A percentile compares a stretch with the other conserved stretches of the same genome.
These are phyloP conservation scores for Kernera saxatilis DNA, from an alignment of 345 rosid species.

Conservation along the genomic window DNA sequence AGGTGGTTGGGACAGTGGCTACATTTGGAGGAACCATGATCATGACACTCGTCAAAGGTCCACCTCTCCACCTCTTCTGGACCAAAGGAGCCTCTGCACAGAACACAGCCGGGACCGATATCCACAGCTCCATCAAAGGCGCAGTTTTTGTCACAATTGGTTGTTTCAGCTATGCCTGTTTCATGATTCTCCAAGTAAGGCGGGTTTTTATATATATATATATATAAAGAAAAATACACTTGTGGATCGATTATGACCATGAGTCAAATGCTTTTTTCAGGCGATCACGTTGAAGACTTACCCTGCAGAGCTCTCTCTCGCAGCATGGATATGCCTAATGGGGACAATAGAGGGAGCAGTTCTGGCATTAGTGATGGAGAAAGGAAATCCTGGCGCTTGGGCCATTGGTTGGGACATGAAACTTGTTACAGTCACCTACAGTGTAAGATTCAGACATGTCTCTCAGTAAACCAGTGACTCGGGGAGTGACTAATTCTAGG, in stretches of 20 bases:
- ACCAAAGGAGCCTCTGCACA: conserved; percentile 32
- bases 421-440: conserved; percentile 52
- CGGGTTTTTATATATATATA: neutral
- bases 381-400: conserved; percentile 48
- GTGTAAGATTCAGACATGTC: conserved; percentile 35
- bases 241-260: neutral
- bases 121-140: conserved; percentile 48
- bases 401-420: conserved; percentile 56
- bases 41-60: conserved; percentile 69
- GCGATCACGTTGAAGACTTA: conserved; percentile 51
- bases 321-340: conserved; percentile 60
- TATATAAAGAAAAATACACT: neutral
- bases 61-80: conserved; percentile 43
- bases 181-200: conserved; percentile 56
- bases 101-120: conserved; percentile 31
- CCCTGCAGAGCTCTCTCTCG: conserved; percentile 62
- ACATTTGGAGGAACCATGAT: conserved; percentile 77
- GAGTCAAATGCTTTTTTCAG: conserved; percentile 22
- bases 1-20: conserved; percentile 50
- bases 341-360: conserved; percentile 51
- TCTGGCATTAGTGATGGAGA: conserved; percentile 55
- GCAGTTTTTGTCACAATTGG: conserved; percentile 49
- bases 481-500: neutral
- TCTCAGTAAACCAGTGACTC: neutral
- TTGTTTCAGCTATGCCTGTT: conserved; percentile 60